These are phyloP conservation scores for Perilla frutescens DNA, from an alignment of 257 asterid species.

Conservation along the genomic window DNA sequence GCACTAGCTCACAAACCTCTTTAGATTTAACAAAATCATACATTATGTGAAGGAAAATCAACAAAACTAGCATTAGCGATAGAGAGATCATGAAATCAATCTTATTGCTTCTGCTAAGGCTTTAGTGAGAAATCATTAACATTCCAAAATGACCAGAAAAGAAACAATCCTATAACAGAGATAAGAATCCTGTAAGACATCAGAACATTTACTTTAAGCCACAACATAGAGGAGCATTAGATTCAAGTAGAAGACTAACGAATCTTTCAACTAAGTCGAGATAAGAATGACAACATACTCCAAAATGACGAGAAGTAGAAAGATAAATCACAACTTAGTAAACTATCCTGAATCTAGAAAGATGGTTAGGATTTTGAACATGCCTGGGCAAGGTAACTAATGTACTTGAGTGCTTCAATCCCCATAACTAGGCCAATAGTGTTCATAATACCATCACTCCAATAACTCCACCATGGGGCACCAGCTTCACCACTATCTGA, in stretches of 20 bases:
- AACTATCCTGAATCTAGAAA: background rate
- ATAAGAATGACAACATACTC: background rate
- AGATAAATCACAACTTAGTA: background rate
- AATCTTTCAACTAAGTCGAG: conserved; percentile 6
- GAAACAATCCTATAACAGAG: background rate
- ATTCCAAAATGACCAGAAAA: background rate
- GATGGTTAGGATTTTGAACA: conserved; percentile 28
- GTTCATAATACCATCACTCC: conserved; percentile 98
- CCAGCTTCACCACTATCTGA: conserved; percentile 69
- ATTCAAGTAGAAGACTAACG: background rate
- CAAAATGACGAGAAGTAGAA: conserved; percentile 1
- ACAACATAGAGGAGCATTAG: background rate
- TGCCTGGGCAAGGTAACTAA: conserved; percentile 97
- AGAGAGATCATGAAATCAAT: no score
- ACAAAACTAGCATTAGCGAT: no score
- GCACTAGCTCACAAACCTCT: conserved; percentile 31
- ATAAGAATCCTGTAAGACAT: background rate
- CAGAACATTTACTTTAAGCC: background rate
- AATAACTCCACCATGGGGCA: conserved; percentile 99
- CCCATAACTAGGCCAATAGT: conserved; percentile 99
- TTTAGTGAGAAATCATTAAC: no score
- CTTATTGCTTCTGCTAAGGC: no score
- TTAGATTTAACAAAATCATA: background rate
- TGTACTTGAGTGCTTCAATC: conserved; percentile 92
- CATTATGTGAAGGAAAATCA: background rate